Evolutionary conservation across 2,329 filamentous ascomycete species (phyloP).

Genomic region (Fusarium sp.): DNA sequence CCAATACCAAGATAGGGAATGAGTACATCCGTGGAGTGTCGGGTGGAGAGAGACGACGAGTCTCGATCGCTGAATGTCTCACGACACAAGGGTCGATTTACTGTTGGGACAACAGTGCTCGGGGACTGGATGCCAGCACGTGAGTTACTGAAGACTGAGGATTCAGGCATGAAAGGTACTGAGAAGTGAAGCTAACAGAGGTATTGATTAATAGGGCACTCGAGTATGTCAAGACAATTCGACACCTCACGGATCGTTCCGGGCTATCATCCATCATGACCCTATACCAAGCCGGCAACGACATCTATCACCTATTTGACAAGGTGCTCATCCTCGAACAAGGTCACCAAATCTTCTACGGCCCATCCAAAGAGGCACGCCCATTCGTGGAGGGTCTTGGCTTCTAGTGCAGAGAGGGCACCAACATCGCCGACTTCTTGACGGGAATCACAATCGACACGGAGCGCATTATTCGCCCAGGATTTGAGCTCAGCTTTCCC

Average conservation of each 20-base stretch:
- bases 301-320: not conserved
- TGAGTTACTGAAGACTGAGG: not conserved
- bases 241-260: not conserved
- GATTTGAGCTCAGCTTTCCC: not conserved
- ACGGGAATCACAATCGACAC: not conserved
- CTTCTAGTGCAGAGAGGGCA: not conserved
- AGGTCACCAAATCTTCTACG: not conserved
- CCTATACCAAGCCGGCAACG: not conserved
- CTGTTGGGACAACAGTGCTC: not conserved
- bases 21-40: not conserved
- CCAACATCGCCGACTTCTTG: not conserved
- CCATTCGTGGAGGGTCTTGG: not conserved
- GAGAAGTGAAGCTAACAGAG: not conserved
- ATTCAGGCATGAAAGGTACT: not conserved
- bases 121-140: not conserved
- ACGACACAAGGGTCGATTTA: not conserved
- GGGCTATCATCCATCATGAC: not conserved
- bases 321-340: not conserved
- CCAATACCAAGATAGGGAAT: not conserved
- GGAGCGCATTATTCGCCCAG: not conserved
- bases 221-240: not conserved
- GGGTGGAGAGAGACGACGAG: not conserved
- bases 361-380: not conserved
- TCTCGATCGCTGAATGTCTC: not conserved
- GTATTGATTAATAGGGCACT: not conserved